phyloP scores from a whole-genome alignment of 352 stramenopile species.

The Peronospora belbahrii region DNA sequence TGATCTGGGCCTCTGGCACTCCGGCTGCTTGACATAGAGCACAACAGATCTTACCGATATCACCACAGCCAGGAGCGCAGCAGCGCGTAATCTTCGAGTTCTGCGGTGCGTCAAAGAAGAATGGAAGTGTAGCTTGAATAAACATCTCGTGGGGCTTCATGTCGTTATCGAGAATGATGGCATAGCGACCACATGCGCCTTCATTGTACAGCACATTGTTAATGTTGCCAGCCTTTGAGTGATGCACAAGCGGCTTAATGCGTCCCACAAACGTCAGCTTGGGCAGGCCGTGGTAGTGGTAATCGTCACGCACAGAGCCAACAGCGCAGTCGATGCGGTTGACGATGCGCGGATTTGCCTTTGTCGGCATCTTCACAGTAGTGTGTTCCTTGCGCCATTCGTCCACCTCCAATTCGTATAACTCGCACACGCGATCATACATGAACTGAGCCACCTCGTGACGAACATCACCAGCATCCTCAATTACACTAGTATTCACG shows the following conservation, averaged over 20 bases:
- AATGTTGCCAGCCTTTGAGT: slow-evolving; percentile 73
- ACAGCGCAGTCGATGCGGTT: slow-evolving; percentile 47
- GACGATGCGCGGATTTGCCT: slow-evolving; percentile 38
- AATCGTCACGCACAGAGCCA: slow-evolving; percentile 65
- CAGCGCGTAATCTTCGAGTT: slow-evolving; percentile 57
- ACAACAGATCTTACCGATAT: slow-evolving; percentile 73
- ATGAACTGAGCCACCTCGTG: slow-evolving; percentile 72
- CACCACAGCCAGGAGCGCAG: slow-evolving; percentile 47
- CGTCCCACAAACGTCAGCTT: slow-evolving; percentile 58
- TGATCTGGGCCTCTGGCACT: slow-evolving; percentile 55
- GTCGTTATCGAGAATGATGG: slow-evolving; percentile 76
- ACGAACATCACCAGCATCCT: slow-evolving; percentile 62
- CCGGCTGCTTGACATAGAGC: slow-evolving; percentile 54
- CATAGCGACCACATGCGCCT: slow-evolving; percentile 54
- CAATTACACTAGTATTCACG: slow-evolving; percentile 57
- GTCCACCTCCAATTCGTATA: slow-evolving; percentile 60
- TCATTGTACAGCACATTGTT: slow-evolving; percentile 83
- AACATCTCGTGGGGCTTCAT: slow-evolving; percentile 81
- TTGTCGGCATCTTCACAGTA: slow-evolving; percentile 55
- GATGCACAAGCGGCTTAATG: slow-evolving; percentile 64
- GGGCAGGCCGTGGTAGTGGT: too few relatives aligned
- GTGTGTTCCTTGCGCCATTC: slow-evolving; percentile 70
- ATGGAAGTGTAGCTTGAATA: slow-evolving; percentile 55
- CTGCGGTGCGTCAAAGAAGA: slow-evolving; percentile 62
- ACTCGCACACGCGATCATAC: slow-evolving; percentile 63